Base-by-base conservation (phyloP, 441 rosid species). In the Croton setiger region DNA sequence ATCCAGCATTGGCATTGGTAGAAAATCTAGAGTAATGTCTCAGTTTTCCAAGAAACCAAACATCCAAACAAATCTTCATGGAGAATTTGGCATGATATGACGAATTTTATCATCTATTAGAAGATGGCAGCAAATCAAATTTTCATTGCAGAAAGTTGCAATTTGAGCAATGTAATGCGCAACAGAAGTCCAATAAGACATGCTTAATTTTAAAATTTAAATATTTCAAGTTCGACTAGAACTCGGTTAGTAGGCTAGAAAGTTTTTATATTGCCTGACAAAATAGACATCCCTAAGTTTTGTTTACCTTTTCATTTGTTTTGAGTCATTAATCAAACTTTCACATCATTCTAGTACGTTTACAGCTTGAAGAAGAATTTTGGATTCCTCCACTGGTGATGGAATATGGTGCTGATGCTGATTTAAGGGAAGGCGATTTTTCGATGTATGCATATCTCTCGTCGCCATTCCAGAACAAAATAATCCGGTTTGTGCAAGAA, bases 361-460 rank as follows among this genome's bases (percentile, higher is more conserved):
- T 87, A 83, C 72, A 64, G 70, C 74, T 78, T 27, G 89, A 80
- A 64, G 83, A 60, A n/a, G 88, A 85, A 77, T 85, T 86, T 72
- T 96, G 69, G 36, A 90, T 81, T 71, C 96, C 99, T 76, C 88
- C 81, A 37, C 75, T 64, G 39, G 88, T 87, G 39, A 95, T 86
- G 35, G 88, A 83, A 78, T 88, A 95, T 3, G 99, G 77, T 18
- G 98, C 90, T 7, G 97, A 82, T 47, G 96, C 91, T 61, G 94
- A 85, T 67, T 75, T 82, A 63, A 92, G 98, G 45, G 90, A 87
- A 53, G 98, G 98, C 7, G 99, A 92, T 82, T 94, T 92, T 76
- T 90, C 96, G 3, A 92, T 85, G 60, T 88, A 81, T 5, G 97
- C 98, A 35, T 74, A 81, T 47, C 97, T 82, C 59, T 94, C 94